phyloP scores from a whole-genome alignment of 495 filamentous ascomycete genomes.

The Aspergillus avenaceus region DNA sequence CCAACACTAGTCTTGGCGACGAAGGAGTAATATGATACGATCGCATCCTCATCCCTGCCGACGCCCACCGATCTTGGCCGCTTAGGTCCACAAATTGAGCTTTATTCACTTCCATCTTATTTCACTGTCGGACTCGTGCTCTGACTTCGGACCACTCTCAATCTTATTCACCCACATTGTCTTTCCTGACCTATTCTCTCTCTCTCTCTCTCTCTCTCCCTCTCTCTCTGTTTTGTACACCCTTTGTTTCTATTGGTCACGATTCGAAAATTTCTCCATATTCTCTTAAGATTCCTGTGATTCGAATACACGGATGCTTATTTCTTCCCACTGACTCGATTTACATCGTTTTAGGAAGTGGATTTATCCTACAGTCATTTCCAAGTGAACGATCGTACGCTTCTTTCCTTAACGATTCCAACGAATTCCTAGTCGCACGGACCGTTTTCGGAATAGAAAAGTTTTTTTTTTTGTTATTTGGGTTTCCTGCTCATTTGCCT shows the following conservation, averaged over 20 bases:
- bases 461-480: conserved; percentile 17
- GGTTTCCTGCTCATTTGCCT: conserved; percentile 17
- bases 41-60: neutral
- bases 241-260: neutral
- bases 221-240: neutral
- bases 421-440: conserved; percentile 34
- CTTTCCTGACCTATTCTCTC: neutral
- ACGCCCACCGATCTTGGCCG: neutral
- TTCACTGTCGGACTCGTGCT: neutral
- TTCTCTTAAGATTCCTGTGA: no score
- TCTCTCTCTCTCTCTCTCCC: no score
- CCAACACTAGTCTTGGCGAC: conserved; percentile 24
- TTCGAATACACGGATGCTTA: no score
- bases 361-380: conserved; percentile 25
- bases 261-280: neutral
- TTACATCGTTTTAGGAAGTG: conserved; percentile 9
- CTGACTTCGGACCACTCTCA: no score
- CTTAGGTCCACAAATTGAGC: neutral
- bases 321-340: no score
- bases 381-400: conserved; percentile 35
- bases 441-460: conserved; percentile 32
- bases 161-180: neutral
- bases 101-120: neutral
- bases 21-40: conserved; percentile 9
- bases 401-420: conserved; percentile 42